Conservation (phyloP, 257 asterid genomes). For the Solanum gandarillasii region DNA sequence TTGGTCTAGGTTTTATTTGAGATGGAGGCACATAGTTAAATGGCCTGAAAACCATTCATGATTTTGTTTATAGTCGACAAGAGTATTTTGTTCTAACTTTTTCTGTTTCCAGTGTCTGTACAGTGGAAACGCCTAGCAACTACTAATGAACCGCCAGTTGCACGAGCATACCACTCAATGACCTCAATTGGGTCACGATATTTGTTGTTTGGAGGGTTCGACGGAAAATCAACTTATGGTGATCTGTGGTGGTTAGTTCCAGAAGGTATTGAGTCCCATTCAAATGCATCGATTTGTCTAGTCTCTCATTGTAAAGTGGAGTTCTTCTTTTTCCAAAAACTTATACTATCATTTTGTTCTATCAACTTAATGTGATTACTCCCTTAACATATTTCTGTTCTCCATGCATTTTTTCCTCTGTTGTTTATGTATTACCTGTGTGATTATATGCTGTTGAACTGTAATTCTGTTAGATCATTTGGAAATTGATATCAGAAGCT, state of each 20-base stretch:
- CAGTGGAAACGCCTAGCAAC: conserved; percentile 91
- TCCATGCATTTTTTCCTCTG: not conserved
- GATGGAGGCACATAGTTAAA: not conserved
- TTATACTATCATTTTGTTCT: not conserved
- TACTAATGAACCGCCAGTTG: conserved; percentile 68
- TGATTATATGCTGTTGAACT: not conserved
- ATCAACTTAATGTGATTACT: not conserved
- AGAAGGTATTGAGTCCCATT: conserved; percentile 43
- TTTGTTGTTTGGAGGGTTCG: conserved; percentile 90
- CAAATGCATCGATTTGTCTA: not conserved
- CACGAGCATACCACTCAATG: conserved; percentile 97
- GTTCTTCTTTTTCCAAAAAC: not conserved
- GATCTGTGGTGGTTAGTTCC: conserved; percentile 99
- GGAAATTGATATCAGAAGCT: not conserved
- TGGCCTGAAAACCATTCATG: not conserved
- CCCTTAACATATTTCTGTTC: not conserved
- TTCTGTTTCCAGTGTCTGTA: conserved; percentile 50
- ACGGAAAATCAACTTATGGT: conserved; percentile 83
- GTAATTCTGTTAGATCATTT: not conserved
- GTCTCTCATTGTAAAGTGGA: not conserved
- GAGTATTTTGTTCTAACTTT: not conserved
- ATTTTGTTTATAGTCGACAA: not conserved
- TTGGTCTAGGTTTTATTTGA: not conserved
- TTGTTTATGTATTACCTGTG: not conserved
- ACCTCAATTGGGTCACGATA: conserved; percentile 64